Evolutionary conservation across 805 yeast species (phyloP).

Genomic region (Metschnikowia henanensis): DNA sequence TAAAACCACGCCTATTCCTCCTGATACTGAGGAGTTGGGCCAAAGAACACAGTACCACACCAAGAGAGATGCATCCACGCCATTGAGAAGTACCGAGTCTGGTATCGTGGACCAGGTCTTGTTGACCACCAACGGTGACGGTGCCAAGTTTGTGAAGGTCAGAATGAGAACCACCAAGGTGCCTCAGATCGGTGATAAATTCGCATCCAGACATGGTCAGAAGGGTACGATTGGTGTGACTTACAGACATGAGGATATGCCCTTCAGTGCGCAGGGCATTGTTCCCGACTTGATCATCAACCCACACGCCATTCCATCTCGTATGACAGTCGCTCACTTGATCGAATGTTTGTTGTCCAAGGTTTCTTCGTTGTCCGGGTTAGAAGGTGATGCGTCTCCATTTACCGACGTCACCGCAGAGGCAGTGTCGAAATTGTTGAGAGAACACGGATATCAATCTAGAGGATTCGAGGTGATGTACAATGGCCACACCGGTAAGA

Average conservation of each 20-base stretch:
- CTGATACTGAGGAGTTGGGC: slow-evolving; percentile 97
- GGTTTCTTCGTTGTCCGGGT: slow-evolving; percentile 91
- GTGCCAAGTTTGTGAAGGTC: slow-evolving; percentile 94
- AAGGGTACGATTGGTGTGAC: slow-evolving; percentile 99
- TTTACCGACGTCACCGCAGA: slow-evolving; percentile 98
- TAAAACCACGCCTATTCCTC: slow-evolving; percentile 99
- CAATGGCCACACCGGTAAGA: slow-evolving; percentile 98
- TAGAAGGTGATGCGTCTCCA: slow-evolving; percentile 99
- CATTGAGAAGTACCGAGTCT: slow-evolving; percentile 92
- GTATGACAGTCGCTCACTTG: slow-evolving; percentile 99
- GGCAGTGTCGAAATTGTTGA: slow-evolving; percentile 85
- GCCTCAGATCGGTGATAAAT: slow-evolving; percentile 99
- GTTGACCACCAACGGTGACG: slow-evolving; percentile 97
- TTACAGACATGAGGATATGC: slow-evolving; percentile 98
- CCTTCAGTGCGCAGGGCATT: slow-evolving; percentile 91
- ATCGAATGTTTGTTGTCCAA: slow-evolving; percentile 96
- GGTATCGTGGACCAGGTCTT: slow-evolving; percentile 99
- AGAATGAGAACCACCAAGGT: slow-evolving; percentile 98
- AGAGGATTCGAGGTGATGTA: slow-evolving; percentile 99
- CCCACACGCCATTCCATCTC: slow-evolving; percentile 99
- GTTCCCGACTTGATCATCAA: slow-evolving; percentile 97
- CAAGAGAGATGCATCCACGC: slow-evolving; percentile 98
- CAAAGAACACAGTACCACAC: slow-evolving; percentile 98
- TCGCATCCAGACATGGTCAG: slow-evolving; percentile 99
- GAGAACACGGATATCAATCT: slow-evolving; percentile 96